A percentile compares a stretch with the other conserved stretches of the same genome.
Evolutionary conservation across 2,329 filamentous ascomycete genomes (phyloP).

Genomic region (Alternaria arbusti): DNA sequence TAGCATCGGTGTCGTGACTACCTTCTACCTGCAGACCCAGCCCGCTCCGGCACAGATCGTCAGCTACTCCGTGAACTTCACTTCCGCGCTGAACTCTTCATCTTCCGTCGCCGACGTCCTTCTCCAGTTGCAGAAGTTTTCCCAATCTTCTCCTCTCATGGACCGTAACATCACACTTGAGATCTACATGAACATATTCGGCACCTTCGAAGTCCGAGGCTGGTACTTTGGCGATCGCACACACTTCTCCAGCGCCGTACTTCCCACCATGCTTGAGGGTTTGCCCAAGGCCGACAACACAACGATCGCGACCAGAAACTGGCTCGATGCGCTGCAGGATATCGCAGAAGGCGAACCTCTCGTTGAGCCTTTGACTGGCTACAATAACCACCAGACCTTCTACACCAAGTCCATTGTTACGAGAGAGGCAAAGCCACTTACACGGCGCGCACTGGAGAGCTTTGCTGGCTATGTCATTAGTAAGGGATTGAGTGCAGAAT

Average conservation of each 20-base stretch:
- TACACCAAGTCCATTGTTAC: conserved; percentile 11
- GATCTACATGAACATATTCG: conserved; percentile 1
- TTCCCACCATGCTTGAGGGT: conserved; percentile 1
- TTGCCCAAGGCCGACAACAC: conserved; percentile 2
- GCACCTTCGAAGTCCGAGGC: conserved; percentile 3
- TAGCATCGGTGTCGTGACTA: conserved; percentile 31
- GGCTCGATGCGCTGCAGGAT: conserved; percentile 3
- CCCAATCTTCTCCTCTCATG: background rate
- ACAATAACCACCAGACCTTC: conserved; percentile 8
- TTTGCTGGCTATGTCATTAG: background rate
- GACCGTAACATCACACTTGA: conserved; percentile 5
- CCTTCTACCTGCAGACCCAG: conserved; percentile 34
- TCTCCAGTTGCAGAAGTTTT: conserved; percentile 4
- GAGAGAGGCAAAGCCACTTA: conserved; percentile 6
- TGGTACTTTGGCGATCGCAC: conserved; percentile 4
- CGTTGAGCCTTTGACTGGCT: conserved; percentile 4
- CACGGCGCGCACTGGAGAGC: background rate
- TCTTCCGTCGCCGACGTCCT: background rate
- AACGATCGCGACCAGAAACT: background rate
- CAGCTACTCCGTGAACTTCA: conserved; percentile 1
- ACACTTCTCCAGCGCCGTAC: background rate
- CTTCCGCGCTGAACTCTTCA: background rate
- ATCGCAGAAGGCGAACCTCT: conserved; percentile 12
- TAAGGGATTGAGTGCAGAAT: background rate
- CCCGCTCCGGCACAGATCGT: conserved; percentile 14